Evolutionary conservation across 441 rosid species (phyloP), one percentile per base, ranked within the genome.

Genomic region (Arabidopsis lyrata): DNA sequence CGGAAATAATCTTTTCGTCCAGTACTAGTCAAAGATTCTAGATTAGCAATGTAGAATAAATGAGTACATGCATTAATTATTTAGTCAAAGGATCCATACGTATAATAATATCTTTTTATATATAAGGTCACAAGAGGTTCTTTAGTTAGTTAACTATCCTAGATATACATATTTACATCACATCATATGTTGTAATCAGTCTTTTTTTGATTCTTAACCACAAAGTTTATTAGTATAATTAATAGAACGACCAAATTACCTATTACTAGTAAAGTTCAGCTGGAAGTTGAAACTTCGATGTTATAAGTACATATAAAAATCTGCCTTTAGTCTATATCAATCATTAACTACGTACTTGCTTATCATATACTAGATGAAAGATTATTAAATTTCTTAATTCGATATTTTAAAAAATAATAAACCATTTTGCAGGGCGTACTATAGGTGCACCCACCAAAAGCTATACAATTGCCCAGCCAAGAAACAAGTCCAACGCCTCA

Each of bases 381-480:
- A 59, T 12, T n/a, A 15, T 38, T 12, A 54, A 14, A 72, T 72
- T 4, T 45, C 56, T 2, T 32, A 45, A 53, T 4, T 49, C 54
- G 3, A 16, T 18, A 20, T 20, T 22, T 22, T 18, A 8, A 4
- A 18, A 18, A 48, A 48, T 18, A 49, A 10, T 1, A 18, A 18
- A 1, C 2, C 4, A 9, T 36, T 48, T 9, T 68, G 76, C 78
- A 93, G 98, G 86, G 83, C 88, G 5, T 93, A 93, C 73, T 91
- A 82, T 76, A 83, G 95, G 72, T 93, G 98, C 75, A 93, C 98
- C 13, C 96, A 91, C 77, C 95, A 86, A 45, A 93, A 86, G 69
- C 15, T 88, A 78, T 91, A 93, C 82, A 79, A 86, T 3, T 93
- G 98, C 66, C 87, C 88, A 0, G 98, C 97, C 34, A 93, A 93